Evolutionary conservation across 2,329 filamentous ascomycete species (phyloP), one percentile per base, ranked within the genome.

Genomic region (Lecanicillium sp.): DNA sequence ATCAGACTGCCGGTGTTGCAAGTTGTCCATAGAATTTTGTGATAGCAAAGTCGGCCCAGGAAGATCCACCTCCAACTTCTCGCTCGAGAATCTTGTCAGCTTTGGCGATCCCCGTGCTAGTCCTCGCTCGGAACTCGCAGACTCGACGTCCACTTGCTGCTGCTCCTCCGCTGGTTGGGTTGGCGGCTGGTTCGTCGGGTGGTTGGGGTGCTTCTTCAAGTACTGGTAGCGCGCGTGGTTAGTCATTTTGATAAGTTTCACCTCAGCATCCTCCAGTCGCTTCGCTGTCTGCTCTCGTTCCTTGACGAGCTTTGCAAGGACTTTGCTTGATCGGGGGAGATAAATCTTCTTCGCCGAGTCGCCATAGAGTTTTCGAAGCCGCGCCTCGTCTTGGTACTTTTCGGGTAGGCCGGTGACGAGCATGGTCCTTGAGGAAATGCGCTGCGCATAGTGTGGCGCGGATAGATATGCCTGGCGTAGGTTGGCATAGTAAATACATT

Each of bases 381-480:
- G 85, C n/a, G 75, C 74, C 64, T 90, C 82, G 49, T 87, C 78
- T 26, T 91, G 75, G 52, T 90, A 93, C 4, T 85, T 77, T 29
- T 80, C 70, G 0, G 91, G 90, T 1, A 95, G 88, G 2, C 86
- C 86, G 1, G 90, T 86, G 65, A 95, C 95, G n/a, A 98, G 78
- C 6, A 97, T 90, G 1, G 90, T 96, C 23, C 90, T 81, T 0
- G 90, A 90, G 0, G 91, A 96, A 35, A 97, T 81, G 15, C 90
- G 85, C 56, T 83, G 85, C 23, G 89, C 79, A 60, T 95, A 91
- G 43, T 86, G 74, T 1, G 87, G 89, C 2, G 89, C 87, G 49
- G 95, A 75, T n/a, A 90, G 80, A 69, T 94, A 97, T 1, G 91
- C 91, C 68, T 97, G 93, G 54, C 91, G 87, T 44, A 97, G 69